phyloP scores from a whole-genome alignment of 768 basidiomycete species.

The Mrakia blollopis region DNA sequence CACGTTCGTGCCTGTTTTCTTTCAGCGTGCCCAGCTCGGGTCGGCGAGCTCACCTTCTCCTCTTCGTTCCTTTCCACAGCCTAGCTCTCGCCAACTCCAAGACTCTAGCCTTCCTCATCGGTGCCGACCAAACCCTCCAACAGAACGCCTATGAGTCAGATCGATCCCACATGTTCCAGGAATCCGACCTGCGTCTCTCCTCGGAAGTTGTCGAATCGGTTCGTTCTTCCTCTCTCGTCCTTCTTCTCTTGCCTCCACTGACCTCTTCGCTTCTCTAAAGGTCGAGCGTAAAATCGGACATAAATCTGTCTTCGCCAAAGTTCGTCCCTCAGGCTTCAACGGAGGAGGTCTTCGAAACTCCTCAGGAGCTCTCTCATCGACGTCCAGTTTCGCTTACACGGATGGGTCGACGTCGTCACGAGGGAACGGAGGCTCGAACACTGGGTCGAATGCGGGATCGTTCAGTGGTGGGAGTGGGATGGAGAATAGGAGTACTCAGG shows the following conservation, averaged over 20 bases:
- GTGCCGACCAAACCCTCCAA: not conserved
- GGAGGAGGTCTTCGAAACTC: not conserved
- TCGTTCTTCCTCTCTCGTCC: not conserved
- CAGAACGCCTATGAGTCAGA: not conserved
- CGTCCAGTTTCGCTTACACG: not conserved
- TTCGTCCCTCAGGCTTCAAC: not conserved
- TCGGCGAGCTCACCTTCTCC: not conserved
- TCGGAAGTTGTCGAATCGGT: constrained; percentile 13
- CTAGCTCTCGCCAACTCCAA: constrained; percentile 1
- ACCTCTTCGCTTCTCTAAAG: not conserved
- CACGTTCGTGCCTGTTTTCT: not conserved
- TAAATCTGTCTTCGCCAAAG: constrained; percentile 9
- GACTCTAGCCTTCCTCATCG: constrained; percentile 7
- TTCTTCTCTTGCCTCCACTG: not conserved
- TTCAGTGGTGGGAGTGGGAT: not conserved
- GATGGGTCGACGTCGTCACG: too few relatives aligned
- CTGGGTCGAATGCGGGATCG: not conserved
- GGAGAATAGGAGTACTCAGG: constrained; percentile 7
- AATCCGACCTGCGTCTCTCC: constrained; percentile 1
- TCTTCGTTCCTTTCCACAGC: not conserved
- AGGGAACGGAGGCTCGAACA: too few relatives aligned
- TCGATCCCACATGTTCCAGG: constrained; percentile 3
- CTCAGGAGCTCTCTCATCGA: not conserved
- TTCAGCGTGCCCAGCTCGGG: not conserved
- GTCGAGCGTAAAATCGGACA: not conserved